Conservation (phyloP, 768 basidiomycete species). For the Vararia minispora region DNA sequence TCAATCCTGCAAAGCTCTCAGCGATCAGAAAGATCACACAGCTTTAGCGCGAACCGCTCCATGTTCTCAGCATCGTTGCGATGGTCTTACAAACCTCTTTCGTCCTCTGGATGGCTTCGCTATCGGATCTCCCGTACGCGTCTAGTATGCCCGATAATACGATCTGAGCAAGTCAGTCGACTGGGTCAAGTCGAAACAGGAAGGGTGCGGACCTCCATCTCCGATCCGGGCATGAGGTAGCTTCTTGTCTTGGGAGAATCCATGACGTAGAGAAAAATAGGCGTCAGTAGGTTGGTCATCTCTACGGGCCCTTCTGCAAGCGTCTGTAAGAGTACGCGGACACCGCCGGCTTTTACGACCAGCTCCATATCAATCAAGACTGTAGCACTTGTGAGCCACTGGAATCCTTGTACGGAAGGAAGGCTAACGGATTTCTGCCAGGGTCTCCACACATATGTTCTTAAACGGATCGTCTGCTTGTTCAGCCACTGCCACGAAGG, state of each 20-base stretch:
- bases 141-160: conserved; percentile 86
- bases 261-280: conserved; percentile 71
- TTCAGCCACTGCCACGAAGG: conserved; percentile 89
- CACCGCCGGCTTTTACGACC: conserved; percentile 69
- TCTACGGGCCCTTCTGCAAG: conserved; percentile 87
- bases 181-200: neutral
- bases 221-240: conserved; percentile 69
- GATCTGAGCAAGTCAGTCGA: conserved; percentile 36
- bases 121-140: conserved; percentile 78
- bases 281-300: conserved; percentile 65
- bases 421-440: conserved; percentile 78
- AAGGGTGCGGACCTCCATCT: conserved; percentile 62
- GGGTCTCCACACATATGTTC: conserved; percentile 70
- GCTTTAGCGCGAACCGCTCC: conserved; percentile 56
- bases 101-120: conserved; percentile 75
- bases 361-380: conserved; percentile 85
- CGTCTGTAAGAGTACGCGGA: conserved; percentile 76
- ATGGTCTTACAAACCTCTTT: conserved; percentile 68
- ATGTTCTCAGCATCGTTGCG: conserved; percentile 76
- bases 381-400: conserved; percentile 21
- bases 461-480: conserved; percentile 85
- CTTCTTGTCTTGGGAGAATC: conserved; percentile 78
- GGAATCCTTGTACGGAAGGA: neutral
- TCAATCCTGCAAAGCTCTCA: conserved; percentile 43
- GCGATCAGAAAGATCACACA: neutral